phyloP scores from a whole-genome alignment of 1,284 basidiomycete species.

The Rhodotorula sp. region DNA sequence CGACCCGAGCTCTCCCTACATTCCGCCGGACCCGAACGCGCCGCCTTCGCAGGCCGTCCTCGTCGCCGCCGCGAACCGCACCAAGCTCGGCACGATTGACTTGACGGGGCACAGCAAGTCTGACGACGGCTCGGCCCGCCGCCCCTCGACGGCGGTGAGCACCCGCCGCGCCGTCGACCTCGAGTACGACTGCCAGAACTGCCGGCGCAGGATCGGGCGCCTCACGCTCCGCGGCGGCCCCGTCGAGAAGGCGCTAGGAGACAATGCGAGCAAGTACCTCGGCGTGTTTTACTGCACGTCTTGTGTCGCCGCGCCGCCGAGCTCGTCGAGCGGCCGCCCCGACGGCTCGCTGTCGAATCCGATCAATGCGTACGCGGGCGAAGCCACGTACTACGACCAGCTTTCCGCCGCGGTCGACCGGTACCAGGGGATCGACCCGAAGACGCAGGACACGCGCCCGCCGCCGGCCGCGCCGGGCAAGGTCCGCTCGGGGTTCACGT shows the following conservation, averaged over 20 bases:
- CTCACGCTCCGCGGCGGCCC: slow-evolving; percentile 26
- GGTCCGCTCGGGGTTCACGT: slow-evolving; percentile 17
- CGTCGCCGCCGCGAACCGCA: slow-evolving; percentile 15
- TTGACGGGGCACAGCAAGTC: slow-evolving; percentile 17
- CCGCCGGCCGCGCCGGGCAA: slow-evolving; percentile 24
- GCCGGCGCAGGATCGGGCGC: slow-evolving; percentile 12
- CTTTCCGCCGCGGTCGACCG: slow-evolving; percentile 28
- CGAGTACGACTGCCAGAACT: slow-evolving; percentile 11
- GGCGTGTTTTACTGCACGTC: slow-evolving; percentile 17
- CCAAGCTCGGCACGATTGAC: slow-evolving; percentile 21
- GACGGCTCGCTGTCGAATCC: neutral
- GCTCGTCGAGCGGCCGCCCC: neutral
- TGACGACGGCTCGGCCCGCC: neutral
- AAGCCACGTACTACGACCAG: slow-evolving; percentile 32
- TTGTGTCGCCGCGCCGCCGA: slow-evolving; percentile 4
- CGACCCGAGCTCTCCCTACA: slow-evolving; percentile 25
- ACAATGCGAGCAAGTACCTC: slow-evolving; percentile 9
- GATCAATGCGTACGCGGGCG: slow-evolving; percentile 13
- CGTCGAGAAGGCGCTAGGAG: slow-evolving; percentile 18
- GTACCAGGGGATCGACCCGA: slow-evolving; percentile 15
- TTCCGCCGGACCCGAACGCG: slow-evolving; percentile 5
- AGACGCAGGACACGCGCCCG: slow-evolving; percentile 10
- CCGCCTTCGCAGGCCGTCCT: slow-evolving; percentile 6
- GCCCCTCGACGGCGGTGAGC: neutral
- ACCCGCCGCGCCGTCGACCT: slow-evolving; percentile 27